Evolutionary conservation across 2,329 filamentous ascomycete species (phyloP).

Genomic region (Fusarium nurragi): DNA sequence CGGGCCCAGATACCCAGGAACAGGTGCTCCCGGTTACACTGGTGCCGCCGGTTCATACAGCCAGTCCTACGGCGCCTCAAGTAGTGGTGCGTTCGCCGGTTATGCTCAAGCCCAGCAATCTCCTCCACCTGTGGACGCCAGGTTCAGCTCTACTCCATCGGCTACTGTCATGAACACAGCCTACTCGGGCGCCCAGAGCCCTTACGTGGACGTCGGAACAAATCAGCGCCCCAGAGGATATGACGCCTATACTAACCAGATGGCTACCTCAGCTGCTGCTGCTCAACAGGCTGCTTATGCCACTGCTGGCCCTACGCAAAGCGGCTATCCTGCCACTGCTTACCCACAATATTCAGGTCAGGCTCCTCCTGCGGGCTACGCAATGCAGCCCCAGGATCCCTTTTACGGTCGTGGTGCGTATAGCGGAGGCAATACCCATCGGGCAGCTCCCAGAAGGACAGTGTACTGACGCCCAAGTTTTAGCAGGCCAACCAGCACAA

Average conservation of each 20-base stretch:
- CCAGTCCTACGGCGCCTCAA: slow-evolving; percentile 45
- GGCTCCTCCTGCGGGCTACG: slow-evolving; percentile 50
- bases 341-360: slow-evolving; percentile 50
- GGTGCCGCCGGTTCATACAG: slow-evolving; percentile 54
- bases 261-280: slow-evolving; percentile 44
- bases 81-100: slow-evolving; percentile 47
- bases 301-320: slow-evolving; percentile 45
- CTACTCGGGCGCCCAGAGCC: slow-evolving; percentile 46
- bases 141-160: slow-evolving; percentile 46
- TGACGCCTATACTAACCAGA: slow-evolving; percentile 48
- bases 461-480: slow-evolving; percentile 59
- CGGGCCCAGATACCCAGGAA: slow-evolving; percentile 61
- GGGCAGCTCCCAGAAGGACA: slow-evolving; percentile 40
- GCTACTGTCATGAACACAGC: slow-evolving; percentile 47
- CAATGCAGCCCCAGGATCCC: slow-evolving; percentile 61
- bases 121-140: slow-evolving; percentile 47
- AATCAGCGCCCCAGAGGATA: slow-evolving; percentile 48
- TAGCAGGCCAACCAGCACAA: slow-evolving; percentile 56
- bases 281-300: slow-evolving; percentile 49
- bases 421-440: slow-evolving; percentile 43
- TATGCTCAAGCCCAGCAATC: slow-evolving; percentile 49
- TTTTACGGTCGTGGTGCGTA: slow-evolving; percentile 71
- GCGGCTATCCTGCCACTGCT: slow-evolving; percentile 47
- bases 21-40: slow-evolving; percentile 59
- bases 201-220: slow-evolving; percentile 51